phyloP scores from a whole-genome alignment of 2,329 filamentous ascomycete species.

The Fusarium gaditjirri region DNA sequence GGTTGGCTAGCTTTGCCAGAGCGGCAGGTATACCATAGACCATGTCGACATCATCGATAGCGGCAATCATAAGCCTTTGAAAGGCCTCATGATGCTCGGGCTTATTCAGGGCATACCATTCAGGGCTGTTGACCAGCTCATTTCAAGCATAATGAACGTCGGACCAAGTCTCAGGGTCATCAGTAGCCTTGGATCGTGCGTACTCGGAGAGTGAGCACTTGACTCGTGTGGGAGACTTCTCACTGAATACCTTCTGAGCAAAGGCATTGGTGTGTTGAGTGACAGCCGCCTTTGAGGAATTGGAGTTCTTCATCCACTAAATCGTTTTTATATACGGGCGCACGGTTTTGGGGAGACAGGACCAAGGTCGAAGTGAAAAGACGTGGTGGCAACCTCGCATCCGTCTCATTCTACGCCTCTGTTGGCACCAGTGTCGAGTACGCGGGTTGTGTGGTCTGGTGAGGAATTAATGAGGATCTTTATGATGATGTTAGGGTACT shows the following conservation, averaged over 20 bases:
- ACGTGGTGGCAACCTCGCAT: no score
- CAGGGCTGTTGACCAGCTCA: background rate
- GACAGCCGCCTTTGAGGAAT: background rate
- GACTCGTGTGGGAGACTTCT: background rate
- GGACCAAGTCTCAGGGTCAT: background rate
- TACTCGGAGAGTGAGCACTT: background rate
- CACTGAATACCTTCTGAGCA: background rate
- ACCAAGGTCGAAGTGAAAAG: no score
- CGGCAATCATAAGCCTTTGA: background rate
- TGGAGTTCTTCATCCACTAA: background rate
- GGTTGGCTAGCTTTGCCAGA: background rate
- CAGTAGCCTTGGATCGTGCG: background rate
- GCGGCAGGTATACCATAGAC: background rate
- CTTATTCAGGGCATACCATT: background rate
- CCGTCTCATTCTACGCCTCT: no score
- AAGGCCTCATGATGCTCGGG: background rate
- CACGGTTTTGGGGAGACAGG: no score
- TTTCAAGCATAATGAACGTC: background rate
- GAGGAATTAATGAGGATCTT: background rate
- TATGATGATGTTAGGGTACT: background rate
- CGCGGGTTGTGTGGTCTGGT: background rate
- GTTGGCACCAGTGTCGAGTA: background rate
- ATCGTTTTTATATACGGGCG: background rate
- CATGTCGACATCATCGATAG: background rate
- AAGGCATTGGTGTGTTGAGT: background rate